Percentiles rank a stretch among this genome's conserved stretches.
Conservation (phyloP, 331 rosid genomes). For the Saraca asoca region DNA sequence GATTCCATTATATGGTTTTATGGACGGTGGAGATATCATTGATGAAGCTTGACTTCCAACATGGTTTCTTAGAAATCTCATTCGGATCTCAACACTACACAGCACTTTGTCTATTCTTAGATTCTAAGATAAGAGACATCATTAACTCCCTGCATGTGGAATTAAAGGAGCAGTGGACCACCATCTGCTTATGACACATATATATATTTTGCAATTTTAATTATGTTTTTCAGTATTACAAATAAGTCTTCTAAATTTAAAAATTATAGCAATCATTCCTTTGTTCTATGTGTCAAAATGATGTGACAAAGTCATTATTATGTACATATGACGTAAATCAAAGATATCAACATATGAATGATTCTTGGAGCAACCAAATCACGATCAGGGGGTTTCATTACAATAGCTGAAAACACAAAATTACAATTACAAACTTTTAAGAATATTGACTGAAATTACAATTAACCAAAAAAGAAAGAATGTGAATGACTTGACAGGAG, state of each 20-base stretch:
- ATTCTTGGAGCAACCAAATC: too few relatives aligned
- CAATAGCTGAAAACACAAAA: constrained; percentile 9
- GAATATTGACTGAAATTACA: too few relatives aligned
- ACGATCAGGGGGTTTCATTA: too few relatives aligned
- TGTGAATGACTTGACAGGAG: constrained; percentile 16
- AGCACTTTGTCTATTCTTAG: not conserved
- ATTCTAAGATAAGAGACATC: constrained; percentile 32
- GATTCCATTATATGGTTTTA: constrained; percentile 28
- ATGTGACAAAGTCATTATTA: too few relatives aligned
- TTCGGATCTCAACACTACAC: not conserved
- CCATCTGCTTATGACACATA: not conserved
- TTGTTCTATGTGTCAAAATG: too few relatives aligned
- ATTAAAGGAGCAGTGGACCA: not conserved
- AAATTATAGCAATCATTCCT: too few relatives aligned
- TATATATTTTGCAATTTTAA: too few relatives aligned
- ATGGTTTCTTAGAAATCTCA: constrained; percentile 2
- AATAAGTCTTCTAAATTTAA: too few relatives aligned
- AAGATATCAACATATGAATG: too few relatives aligned
- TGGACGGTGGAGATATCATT: constrained; percentile 39
- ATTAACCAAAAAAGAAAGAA: not conserved
- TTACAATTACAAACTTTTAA: too few relatives aligned
- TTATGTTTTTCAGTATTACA: too few relatives aligned
- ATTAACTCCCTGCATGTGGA: not conserved
- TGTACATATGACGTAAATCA: too few relatives aligned
- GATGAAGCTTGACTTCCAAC: constrained; percentile 29